Evolutionary conservation across 441 rosid species (phyloP).

Genomic region (Hura crepitans): DNA sequence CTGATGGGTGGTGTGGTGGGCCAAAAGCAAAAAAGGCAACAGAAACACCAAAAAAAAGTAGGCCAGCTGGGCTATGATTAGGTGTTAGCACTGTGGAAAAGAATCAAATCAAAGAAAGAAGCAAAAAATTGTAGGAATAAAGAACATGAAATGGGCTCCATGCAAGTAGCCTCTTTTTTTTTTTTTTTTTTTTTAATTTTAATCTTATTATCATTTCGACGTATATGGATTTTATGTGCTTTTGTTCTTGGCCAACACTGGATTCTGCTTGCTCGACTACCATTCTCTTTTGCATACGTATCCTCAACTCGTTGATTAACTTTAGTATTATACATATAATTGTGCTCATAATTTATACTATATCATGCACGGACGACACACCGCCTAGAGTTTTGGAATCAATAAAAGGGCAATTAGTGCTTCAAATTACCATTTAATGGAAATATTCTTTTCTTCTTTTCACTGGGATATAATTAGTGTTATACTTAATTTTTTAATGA

Average conservation of each 20-base stretch:
- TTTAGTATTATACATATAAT: too few relatives aligned
- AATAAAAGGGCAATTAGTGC: too few relatives aligned
- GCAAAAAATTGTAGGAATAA: constrained; percentile 28
- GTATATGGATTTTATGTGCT: constrained; percentile 14
- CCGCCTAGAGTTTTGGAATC: too few relatives aligned
- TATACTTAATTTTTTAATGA: too few relatives aligned
- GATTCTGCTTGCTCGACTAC: neutral
- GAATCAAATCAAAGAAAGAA: constrained; percentile 22
- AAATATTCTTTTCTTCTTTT: too few relatives aligned
- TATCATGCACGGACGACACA: neutral
- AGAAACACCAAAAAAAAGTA: constrained; percentile 23
- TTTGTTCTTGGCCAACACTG: constrained; percentile 10
- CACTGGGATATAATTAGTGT: too few relatives aligned
- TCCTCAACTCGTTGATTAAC: too few relatives aligned
- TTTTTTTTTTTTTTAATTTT: neutral
- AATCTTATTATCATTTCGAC: neutral
- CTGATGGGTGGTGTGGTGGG: neutral
- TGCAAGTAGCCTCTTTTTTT: neutral
- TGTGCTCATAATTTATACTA: too few relatives aligned
- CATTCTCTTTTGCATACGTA: constrained; percentile 2
- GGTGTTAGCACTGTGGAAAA: constrained; percentile 26
- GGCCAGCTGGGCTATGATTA: constrained; percentile 16
- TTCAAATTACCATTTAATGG: too few relatives aligned
- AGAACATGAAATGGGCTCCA: constrained; percentile 13
- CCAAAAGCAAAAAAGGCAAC: constrained; percentile 22